phyloP scores from a whole-genome alignment of 192 early-diverging fungal species.

The Chytriomyces sp. region DNA sequence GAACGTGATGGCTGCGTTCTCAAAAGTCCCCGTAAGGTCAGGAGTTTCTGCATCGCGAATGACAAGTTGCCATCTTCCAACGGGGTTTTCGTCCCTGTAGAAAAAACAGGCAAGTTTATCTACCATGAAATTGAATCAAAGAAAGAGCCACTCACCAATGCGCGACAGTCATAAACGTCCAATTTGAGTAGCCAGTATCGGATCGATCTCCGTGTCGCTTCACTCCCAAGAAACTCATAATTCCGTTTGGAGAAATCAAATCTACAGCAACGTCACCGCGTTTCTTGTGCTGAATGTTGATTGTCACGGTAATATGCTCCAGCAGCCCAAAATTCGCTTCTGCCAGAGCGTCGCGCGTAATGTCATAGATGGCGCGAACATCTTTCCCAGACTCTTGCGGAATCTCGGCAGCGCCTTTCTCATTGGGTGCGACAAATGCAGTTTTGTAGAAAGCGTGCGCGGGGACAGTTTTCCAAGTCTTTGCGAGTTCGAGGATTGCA shows the following conservation, averaged over 20 bases:
- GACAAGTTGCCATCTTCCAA: constrained; percentile 76
- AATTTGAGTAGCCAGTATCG: constrained; percentile 73
- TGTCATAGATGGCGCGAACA: constrained; percentile 1
- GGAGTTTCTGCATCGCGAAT: constrained; percentile 42
- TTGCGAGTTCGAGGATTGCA: constrained; percentile 79
- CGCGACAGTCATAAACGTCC: constrained; percentile 96
- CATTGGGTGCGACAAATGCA: not conserved
- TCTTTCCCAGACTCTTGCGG: constrained; percentile 44
- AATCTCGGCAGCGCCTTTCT: constrained; percentile 42
- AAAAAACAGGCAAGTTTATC: not conserved
- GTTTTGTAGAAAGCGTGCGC: constrained; percentile 67
- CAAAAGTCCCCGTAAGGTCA: constrained; percentile 31
- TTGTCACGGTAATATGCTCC: constrained; percentile 88
- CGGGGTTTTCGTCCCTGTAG: constrained; percentile 83
- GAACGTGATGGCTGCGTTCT: constrained; percentile 44
- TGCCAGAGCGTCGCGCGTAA: not conserved
- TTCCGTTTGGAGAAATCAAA: constrained; percentile 74
- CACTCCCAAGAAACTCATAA: constrained; percentile 71
- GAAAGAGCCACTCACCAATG: constrained; percentile 75
- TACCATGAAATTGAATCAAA: not conserved
- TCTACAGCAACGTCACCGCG: constrained; percentile 88
- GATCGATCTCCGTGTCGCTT: constrained; percentile 69
- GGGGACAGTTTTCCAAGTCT: constrained; percentile 65
- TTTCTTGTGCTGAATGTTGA: constrained; percentile 77
- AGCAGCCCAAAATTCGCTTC: constrained; percentile 54